These are phyloP conservation scores for Excoecaria agallocha DNA, from an alignment of 345 rosid species.

Conservation along the genomic window DNA sequence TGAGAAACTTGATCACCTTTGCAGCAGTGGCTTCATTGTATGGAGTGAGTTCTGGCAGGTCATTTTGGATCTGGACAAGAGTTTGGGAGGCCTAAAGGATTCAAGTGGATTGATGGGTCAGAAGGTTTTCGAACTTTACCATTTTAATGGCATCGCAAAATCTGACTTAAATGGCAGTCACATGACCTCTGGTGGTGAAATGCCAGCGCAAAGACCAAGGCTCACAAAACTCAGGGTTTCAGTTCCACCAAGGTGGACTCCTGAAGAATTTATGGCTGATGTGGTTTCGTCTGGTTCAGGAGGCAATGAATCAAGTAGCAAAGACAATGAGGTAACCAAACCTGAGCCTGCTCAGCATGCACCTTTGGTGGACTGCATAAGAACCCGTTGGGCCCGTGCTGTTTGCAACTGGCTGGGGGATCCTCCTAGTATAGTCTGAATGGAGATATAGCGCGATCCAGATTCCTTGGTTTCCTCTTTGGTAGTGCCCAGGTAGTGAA, in stretches of 20 bases:
- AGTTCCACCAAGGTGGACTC: constrained; percentile 99
- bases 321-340: constrained; percentile 59
- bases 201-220: constrained; percentile 84
- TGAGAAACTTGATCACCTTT: constrained; percentile 65
- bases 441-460: constrained; percentile 1
- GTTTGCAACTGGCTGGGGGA: constrained; percentile 89
- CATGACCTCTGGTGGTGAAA: constrained; percentile 43
- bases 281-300: constrained; percentile 47
- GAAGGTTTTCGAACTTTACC: constrained; percentile 90
- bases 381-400: constrained; percentile 94
- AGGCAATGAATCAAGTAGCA: constrained; percentile 35
- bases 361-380: constrained; percentile 87
- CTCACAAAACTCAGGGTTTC: constrained; percentile 89
- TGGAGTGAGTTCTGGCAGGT: constrained; percentile 99
- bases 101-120: constrained; percentile 92
- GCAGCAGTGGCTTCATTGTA: constrained; percentile 76
- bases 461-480: constrained; percentile 1
- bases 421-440: constrained; percentile 94
- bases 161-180: constrained; percentile 80
- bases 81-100: constrained; percentile 83
- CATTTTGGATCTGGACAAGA: constrained; percentile 72
- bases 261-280: constrained; percentile 84
- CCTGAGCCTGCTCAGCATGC: constrained; percentile 83
- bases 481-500: neutral
- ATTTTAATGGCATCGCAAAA: constrained; percentile 96